A percentile compares a stretch with the other conserved stretches of the same genome.
Evolutionary conservation across 1,284 basidiomycete species (phyloP).

Genomic region (Rhodotorula mucilaginosa): DNA sequence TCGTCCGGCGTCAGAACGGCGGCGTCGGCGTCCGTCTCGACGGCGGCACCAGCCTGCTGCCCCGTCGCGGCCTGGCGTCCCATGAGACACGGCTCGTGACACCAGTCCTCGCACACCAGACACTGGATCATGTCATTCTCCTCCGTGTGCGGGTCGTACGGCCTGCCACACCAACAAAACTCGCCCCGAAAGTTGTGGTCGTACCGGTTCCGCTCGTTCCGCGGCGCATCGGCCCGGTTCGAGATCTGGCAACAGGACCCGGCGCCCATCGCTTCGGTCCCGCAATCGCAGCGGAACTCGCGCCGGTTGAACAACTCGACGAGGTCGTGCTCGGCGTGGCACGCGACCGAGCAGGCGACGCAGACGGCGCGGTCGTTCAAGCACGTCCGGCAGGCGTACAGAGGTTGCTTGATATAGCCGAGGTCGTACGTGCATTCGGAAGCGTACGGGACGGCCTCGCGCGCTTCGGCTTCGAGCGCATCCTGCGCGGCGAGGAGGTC

Average conservation of each 20-base stretch:
- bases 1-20: conserved; percentile 33
- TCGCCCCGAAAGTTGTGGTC: conserved; percentile 48
- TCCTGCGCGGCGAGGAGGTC: conserved; percentile 49
- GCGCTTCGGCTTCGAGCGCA: conserved; percentile 48
- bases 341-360: conserved; percentile 49
- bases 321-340: conserved; percentile 47
- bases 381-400: conserved; percentile 46
- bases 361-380: conserved; percentile 50
- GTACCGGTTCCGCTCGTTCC: conserved; percentile 42
- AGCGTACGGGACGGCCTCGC: conserved; percentile 49
- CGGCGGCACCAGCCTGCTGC: not conserved
- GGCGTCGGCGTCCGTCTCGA: conserved; percentile 1
- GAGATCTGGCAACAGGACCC: conserved; percentile 35
- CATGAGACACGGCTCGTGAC: conserved; percentile 48
- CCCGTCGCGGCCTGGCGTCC: conserved; percentile 13
- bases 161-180: conserved; percentile 51
- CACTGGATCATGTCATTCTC: conserved; percentile 46
- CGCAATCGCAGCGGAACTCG: conserved; percentile 44
- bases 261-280: conserved; percentile 38
- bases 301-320: conserved; percentile 44
- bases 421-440: conserved; percentile 48
- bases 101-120: conserved; percentile 52
- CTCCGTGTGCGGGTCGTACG: conserved; percentile 51
- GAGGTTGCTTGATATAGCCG: conserved; percentile 49
- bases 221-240: conserved; percentile 30